Evolutionary conservation across 805 yeast genomes (phyloP).

Genomic region (Kazachstania taianensis): DNA sequence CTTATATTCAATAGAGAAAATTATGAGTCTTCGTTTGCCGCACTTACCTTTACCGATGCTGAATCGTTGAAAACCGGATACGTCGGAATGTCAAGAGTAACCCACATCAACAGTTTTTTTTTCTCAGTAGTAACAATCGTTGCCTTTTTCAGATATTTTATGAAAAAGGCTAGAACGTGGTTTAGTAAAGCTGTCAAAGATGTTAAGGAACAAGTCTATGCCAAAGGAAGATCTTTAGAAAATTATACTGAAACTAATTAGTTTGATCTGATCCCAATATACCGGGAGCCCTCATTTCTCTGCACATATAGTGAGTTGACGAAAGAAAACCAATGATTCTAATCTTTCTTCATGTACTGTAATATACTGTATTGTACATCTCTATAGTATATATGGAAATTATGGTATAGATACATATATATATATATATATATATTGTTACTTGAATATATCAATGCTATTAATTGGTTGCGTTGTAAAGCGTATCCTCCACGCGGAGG

Average conservation of each 20-base stretch:
- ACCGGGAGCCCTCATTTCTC: no score
- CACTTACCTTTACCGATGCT: constrained; percentile 1
- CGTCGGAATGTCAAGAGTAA: neutral
- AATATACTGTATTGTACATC: no score
- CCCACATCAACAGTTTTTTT: neutral
- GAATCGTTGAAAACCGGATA: neutral
- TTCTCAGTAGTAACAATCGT: neutral
- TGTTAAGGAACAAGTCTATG: constrained; percentile 50
- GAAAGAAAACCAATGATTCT: no score
- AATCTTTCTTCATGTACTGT: no score
- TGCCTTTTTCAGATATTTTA: neutral
- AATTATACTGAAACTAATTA: constrained; percentile 23
- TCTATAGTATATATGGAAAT: no score
- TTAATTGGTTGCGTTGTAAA: no score
- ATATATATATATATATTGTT: neutral
- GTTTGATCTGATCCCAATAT: neutral
- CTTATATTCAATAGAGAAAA: constrained; percentile 7
- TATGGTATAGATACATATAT: no score
- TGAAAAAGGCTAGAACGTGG: constrained; percentile 13
- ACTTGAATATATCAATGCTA: no score
- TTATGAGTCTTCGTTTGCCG: constrained; percentile 7
- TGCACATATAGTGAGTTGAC: no score
- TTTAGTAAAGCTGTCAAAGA: constrained; percentile 25
- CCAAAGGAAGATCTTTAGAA: constrained; percentile 46
- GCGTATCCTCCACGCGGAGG: neutral